Evolutionary conservation across 2,329 filamentous ascomycete genomes (phyloP), one percentile per base, ranked within the genome.

Genomic region (Aureobasidium musti): DNA sequence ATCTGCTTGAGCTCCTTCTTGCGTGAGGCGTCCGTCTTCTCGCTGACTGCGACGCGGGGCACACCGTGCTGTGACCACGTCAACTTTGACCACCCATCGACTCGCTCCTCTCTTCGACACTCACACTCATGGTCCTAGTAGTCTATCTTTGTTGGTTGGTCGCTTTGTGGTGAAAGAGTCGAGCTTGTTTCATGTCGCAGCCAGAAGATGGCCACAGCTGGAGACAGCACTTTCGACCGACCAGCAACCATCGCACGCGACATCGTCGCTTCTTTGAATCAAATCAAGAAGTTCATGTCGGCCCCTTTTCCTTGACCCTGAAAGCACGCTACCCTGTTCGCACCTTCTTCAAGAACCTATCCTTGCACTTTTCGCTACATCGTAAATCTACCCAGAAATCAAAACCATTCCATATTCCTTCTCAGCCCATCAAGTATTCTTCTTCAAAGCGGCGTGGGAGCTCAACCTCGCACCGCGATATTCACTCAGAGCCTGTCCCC

Each of bases 1-100:
- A 97, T 96, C 77, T 90, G 90, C 71, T 87, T 85, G 66, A 87
- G 82, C 77, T 96, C 91, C 76, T 88, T 86, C 71, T 87, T 83
- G 67, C 86, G 85, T 74, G 90, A 86, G 75, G 91, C 87, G 72
- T 90, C 87, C 72, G 89, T 90, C 73, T 83, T 82, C 68, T 81
- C 78, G 65, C 79, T 81, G 69, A 84, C 82, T 37, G 78, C 73
- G 43, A 75, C 73, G 74, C 92, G 90, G 74, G 91, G 86, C 77
- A 96, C 85, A 75, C 91, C 92, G 84, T 97, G 93, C 92, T 97
- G 79, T 68, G 41, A 5, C 17, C 6, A 39, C 21, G 33, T 63
- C 59, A 71, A 66, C 54, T 39, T 26, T 47, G 41, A 14, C 49
- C 47, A 28, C 11, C 49, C 5, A 7, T 14, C 30, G 14, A 28